Evolutionary conservation across 1,284 basidiomycete genomes (phyloP), one percentile per base, ranked within the genome.

Genomic region (Fomitopsis betulina): DNA sequence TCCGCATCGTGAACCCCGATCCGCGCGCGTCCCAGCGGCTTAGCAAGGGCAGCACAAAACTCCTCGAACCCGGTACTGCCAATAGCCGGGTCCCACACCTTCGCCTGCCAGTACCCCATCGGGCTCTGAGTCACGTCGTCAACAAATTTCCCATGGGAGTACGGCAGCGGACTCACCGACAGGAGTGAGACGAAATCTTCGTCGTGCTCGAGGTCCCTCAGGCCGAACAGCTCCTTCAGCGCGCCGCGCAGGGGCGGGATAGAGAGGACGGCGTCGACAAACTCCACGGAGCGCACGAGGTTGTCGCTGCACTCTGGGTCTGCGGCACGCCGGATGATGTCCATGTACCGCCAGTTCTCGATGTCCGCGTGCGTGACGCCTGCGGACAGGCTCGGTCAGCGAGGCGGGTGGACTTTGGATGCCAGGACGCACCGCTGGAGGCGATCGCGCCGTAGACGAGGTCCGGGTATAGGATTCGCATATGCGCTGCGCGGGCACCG

Each of bases 361-460:
- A 90, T 72, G 13, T 82, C 73, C 3, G 93, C 89, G 67, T 92
- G 89, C 1, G 87, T 91, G 15, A 91, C 89, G 39, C 76, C 86
- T 89, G 50, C 12, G 13, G n/a, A n/a, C 30, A n/a, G 19, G 9
- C 17, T 10, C 8, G 43, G 21, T 45, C 32, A 33, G 21, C 9
- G 32, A 12, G 43, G 2, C 23, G 40, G 12, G 53, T 39, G 19
- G 9, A 8, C n/a, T n/a, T 15, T 17, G 15, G 23, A 30, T 10
- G 15, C 35, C n/a, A n/a, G 19, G 21, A 27, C 81, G 3, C 63
- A 87, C 91, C 92, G 62, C 91, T 93, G 8, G 90, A 93, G 1
- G 94, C 94, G 62, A 98, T 96, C 0, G 93, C 90, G 19, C 95
- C 96, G 72, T 83, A 96, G 4, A 96, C 91, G 12, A 96, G 78